Percentiles rank a stretch among this genome's conserved stretches.
These are phyloP conservation scores for Phytophthora syringae DNA, from an alignment of 352 stramenopile genomes.

Conservation along the genomic window DNA sequence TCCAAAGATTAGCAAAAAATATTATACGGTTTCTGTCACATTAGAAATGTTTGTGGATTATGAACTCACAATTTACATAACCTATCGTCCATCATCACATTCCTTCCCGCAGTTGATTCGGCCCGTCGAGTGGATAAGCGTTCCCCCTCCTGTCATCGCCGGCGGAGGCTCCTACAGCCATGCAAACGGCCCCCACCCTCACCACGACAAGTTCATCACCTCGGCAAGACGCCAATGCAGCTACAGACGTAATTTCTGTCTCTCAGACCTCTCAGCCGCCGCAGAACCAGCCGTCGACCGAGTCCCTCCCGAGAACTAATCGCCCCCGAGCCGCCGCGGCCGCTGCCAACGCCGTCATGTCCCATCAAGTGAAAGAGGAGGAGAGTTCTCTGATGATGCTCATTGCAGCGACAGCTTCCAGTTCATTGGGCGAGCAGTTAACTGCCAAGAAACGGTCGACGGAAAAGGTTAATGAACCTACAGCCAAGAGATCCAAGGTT, in stretches of 20 bases:
- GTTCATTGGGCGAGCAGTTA: background rate
- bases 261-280: background rate
- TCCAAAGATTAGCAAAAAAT: too few species aligned
- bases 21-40: too few species aligned
- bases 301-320: background rate
- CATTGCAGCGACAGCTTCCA: background rate
- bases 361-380: conserved; percentile 21
- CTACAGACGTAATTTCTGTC: background rate
- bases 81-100: conserved; percentile 1
- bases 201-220: background rate
- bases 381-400: conserved; percentile 8
- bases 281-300: conserved; percentile 1
- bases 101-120: background rate
- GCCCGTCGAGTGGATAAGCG: background rate
- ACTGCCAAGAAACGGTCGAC: conserved; percentile 24
- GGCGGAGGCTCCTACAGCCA: conserved; percentile 5
- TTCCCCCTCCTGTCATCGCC: background rate
- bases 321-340: conserved; percentile 11
- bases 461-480: background rate
- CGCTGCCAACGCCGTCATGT: conserved; percentile 16
- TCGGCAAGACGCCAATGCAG: background rate
- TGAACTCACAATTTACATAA: too few species aligned
- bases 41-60: too few species aligned
- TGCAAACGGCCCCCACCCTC: background rate
- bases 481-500: conserved; percentile 9